Conservation (phyloP, 2,329 filamentous ascomycete genomes). For the Nothomitra cinnamomea region DNA sequence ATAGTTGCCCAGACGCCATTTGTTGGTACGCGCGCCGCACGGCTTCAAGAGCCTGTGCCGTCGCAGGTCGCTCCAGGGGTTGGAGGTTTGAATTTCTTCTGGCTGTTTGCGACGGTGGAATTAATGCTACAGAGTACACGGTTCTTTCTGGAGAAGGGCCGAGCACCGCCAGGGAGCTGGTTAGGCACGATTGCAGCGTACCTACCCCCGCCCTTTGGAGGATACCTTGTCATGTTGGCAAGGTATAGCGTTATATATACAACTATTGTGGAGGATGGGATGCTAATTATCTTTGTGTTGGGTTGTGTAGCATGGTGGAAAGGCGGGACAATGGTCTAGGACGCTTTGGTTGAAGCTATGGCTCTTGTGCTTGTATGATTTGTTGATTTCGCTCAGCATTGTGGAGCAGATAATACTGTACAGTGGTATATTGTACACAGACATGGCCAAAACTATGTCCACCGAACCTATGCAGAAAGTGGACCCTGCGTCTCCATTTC, state of each 20-base stretch:
- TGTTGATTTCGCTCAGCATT: too few species aligned
- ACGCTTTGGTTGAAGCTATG: constrained; percentile 9
- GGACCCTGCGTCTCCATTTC: not conserved
- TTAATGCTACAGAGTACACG: constrained; percentile 4
- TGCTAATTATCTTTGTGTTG: constrained; percentile 16
- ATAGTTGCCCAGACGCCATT: constrained; percentile 52
- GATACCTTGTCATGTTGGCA: constrained; percentile 5
- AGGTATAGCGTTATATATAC: constrained; percentile 17
- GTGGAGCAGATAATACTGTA: too few species aligned
- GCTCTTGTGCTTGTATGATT: constrained; percentile 5
- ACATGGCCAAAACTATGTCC: not conserved
- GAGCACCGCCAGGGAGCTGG: not conserved
- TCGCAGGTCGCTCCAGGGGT: not conserved
- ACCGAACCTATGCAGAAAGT: not conserved
- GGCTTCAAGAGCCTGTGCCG: not conserved
- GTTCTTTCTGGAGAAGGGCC: constrained; percentile 6
- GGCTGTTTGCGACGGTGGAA: constrained; percentile 5
- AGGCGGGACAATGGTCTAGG: not conserved
- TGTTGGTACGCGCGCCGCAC: constrained; percentile 32
- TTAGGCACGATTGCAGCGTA: not conserved
- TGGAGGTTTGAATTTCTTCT: constrained; percentile 1
- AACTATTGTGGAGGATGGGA: constrained; percentile 15
- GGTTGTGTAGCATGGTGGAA: constrained; percentile 16
- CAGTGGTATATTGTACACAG: not conserved
- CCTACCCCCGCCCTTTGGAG: constrained; percentile 6